Evolutionary conservation across 1,284 basidiomycete genomes (phyloP).

Genomic region (Amylostereum areolatum): DNA sequence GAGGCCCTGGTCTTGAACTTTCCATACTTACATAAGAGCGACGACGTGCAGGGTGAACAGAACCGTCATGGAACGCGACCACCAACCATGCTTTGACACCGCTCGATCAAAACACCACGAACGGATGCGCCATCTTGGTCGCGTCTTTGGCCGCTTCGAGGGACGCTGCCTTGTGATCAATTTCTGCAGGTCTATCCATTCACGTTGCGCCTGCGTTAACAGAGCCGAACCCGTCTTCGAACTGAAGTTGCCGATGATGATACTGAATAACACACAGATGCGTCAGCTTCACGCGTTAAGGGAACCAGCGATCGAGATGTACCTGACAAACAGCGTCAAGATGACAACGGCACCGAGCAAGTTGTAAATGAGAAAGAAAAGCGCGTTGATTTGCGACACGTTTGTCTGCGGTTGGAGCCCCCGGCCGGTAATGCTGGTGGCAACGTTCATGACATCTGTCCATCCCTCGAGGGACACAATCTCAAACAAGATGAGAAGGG

Average conservation of each 20-base stretch:
- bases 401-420: constrained; percentile 70
- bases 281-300: background rate
- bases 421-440: constrained; percentile 73
- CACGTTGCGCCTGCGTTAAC: constrained; percentile 83
- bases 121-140: constrained; percentile 52
- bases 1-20: background rate
- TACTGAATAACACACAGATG: constrained; percentile 38
- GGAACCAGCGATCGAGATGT: constrained; percentile 14
- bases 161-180: constrained; percentile 86
- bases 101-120: constrained; percentile 93
- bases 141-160: constrained; percentile 68
- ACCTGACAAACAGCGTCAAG: constrained; percentile 86
- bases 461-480: constrained; percentile 96
- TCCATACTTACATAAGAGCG: constrained; percentile 67
- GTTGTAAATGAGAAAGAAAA: constrained; percentile 94
- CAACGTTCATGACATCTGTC: constrained; percentile 86
- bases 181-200: constrained; percentile 93
- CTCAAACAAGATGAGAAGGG: constrained; percentile 92
- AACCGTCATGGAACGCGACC: constrained; percentile 80
- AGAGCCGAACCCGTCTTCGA: constrained; percentile 81
- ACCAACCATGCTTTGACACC: constrained; percentile 90
- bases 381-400: constrained; percentile 73
- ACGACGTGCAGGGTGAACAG: constrained; percentile 85
- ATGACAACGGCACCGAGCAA: constrained; percentile 90
- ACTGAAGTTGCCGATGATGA: constrained; percentile 94